These are phyloP conservation scores for Trapa incisa DNA, from an alignment of 345 rosid genomes.

Conservation along the genomic window DNA sequence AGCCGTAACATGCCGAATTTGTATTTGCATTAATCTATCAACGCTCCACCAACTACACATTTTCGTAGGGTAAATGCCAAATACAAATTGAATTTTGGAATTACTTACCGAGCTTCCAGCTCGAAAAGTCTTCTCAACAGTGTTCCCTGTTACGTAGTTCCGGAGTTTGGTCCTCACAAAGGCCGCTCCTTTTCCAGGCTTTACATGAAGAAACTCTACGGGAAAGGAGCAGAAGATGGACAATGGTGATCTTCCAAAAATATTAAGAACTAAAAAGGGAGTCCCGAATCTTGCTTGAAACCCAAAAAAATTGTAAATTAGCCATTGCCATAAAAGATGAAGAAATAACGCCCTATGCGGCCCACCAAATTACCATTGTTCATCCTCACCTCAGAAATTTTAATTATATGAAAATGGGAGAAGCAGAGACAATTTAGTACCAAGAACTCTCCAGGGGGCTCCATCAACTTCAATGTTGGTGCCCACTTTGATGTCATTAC, in stretches of 20 bases:
- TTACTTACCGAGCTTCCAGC: slow-evolving; percentile 66
- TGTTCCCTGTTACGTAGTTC: slow-evolving; percentile 64
- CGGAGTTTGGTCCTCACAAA: slow-evolving; percentile 88
- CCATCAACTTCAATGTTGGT: slow-evolving; percentile 76
- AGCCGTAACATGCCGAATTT: not conserved
- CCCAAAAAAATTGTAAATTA: too few species aligned
- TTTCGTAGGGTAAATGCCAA: not conserved
- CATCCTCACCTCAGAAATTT: not conserved
- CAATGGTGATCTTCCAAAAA: too few species aligned
- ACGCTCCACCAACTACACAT: not conserved
- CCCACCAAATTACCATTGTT: too few species aligned
- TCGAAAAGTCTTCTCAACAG: slow-evolving; percentile 87
- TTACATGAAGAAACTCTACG: slow-evolving; percentile 90
- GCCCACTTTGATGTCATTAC: slow-evolving; percentile 89
- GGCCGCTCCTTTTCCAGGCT: slow-evolving; percentile 93
- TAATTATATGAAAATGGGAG: not conserved
- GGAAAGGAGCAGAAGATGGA: not conserved
- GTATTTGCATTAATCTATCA: not conserved
- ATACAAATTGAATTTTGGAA: slow-evolving; percentile 1
- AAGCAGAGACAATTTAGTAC: slow-evolving; percentile 20
- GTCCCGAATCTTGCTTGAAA: too few species aligned
- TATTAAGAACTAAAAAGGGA: too few species aligned
- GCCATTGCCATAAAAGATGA: too few species aligned
- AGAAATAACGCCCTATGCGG: too few species aligned
- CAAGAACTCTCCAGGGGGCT: slow-evolving; percentile 84